Conservation (phyloP, 164 flowering plant genomes). For the Macadamia tetraphylla region DNA sequence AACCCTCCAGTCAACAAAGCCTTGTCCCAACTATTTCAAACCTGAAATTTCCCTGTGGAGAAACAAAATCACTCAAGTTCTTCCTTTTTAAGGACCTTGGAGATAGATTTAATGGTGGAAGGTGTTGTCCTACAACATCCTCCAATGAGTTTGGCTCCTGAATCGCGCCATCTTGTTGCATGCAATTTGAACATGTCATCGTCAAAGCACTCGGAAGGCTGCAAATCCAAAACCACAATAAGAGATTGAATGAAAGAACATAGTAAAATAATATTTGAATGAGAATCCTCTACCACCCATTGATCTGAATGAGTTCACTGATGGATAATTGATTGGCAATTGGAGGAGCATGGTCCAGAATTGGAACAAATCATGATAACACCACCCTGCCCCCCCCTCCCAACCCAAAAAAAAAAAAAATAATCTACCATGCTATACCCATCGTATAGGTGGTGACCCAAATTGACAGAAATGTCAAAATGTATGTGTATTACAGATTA, state of each 20-base stretch:
- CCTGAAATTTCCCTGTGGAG: background rate
- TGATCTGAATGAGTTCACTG: background rate
- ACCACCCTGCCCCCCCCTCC: too few relatives aligned
- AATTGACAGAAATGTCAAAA: background rate
- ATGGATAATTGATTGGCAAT: background rate
- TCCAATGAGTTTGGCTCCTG: conserved; percentile 80
- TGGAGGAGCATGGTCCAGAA: background rate
- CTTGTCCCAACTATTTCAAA: background rate
- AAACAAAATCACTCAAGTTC: background rate
- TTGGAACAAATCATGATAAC: background rate
- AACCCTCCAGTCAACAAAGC: too few relatives aligned
- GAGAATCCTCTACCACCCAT: background rate
- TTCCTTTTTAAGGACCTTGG: conserved; percentile 35
- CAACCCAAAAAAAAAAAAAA: too few relatives aligned
- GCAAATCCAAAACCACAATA: conserved; percentile 16
- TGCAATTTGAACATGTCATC: conserved; percentile 49
- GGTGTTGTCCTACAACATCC: conserved; percentile 92
- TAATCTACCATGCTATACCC: too few relatives aligned
- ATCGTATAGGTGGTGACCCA: too few relatives aligned
- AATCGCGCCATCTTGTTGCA: conserved; percentile 62
- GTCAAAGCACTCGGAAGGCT: conserved; percentile 64
- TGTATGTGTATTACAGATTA: background rate
- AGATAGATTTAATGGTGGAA: conserved; percentile 51
- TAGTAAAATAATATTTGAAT: background rate
- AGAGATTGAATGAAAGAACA: background rate